Conservation (phyloP, 495 filamentous ascomycete species). For the Podospora fimiseda region DNA sequence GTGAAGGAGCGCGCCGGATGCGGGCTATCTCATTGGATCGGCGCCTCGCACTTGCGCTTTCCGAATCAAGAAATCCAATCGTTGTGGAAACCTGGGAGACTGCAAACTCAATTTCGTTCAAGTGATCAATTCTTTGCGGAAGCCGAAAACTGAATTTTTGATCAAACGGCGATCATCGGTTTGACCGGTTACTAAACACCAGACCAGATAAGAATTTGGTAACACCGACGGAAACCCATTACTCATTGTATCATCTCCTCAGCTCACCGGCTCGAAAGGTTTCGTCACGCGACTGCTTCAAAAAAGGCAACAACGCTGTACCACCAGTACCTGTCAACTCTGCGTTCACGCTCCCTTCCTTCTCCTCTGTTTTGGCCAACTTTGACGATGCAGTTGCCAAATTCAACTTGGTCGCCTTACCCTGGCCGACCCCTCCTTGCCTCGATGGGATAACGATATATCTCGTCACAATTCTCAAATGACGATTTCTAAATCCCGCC, state of each 20-base stretch:
- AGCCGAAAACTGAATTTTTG: no score
- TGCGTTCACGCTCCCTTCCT: constrained; percentile 20
- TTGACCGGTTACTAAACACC: no score
- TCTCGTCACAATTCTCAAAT: constrained; percentile 85
- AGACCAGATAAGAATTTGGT: no score
- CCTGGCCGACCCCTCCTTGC: constrained; percentile 14
- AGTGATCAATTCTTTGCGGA: no score
- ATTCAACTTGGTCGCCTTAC: constrained; percentile 36
- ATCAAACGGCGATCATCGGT: no score
- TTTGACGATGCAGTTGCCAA: constrained; percentile 52
- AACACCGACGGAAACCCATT: no score
- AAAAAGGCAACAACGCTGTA: constrained; percentile 80
- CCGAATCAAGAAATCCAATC: no score
- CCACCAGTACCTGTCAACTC: constrained; percentile 82
- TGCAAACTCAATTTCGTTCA: no score
- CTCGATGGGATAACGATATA: constrained; percentile 75
- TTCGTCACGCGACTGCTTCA: constrained; percentile 88
- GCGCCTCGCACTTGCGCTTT: no score
- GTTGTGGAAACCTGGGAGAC: no score
- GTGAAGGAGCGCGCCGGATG: background rate
- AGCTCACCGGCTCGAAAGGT: constrained; percentile 37
- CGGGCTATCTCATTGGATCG: background rate
- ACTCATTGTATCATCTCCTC: no score
- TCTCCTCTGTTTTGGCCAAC: constrained; percentile 2
- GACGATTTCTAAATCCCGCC: constrained; percentile 73